These are phyloP conservation scores for Escovopsis sp. DNA, from an alignment of 2,329 filamentous ascomycete species.

Conservation along the genomic window DNA sequence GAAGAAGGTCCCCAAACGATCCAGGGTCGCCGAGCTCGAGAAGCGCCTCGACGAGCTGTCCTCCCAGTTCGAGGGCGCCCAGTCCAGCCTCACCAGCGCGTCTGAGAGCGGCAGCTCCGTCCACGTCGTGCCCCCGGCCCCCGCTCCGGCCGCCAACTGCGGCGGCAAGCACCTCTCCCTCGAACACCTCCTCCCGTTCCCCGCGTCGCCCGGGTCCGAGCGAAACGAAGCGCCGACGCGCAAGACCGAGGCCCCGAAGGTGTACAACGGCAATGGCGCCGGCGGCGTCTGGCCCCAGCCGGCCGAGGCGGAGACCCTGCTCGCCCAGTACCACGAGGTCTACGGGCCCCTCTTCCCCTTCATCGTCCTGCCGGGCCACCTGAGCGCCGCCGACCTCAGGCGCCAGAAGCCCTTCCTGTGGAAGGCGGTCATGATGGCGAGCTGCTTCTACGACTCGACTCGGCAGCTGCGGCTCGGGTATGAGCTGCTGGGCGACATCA, in stretches of 20 bases:
- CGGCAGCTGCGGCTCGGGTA: constrained; percentile 30
- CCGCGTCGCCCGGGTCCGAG: constrained; percentile 10
- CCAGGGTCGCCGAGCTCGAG: constrained; percentile 35
- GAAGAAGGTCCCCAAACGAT: constrained; percentile 32
- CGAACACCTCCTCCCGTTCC: constrained; percentile 22
- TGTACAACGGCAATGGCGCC: constrained; percentile 11
- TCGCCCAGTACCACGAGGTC: constrained; percentile 21
- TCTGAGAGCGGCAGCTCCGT: constrained; percentile 2
- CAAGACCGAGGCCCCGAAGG: constrained; percentile 9
- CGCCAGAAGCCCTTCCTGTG: constrained; percentile 29
- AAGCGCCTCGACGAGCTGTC: constrained; percentile 34
- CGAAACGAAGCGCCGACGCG: constrained; percentile 9
- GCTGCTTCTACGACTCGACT: constrained; percentile 26
- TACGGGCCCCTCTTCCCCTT: constrained; percentile 29
- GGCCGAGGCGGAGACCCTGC: constrained; percentile 24
- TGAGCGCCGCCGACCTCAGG: constrained; percentile 23
- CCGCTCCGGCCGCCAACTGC: not conserved
- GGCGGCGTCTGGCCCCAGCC: constrained; percentile 24
- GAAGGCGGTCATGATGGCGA: constrained; percentile 34
- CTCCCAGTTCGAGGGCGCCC: constrained; percentile 24
- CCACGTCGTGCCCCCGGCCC: constrained; percentile 4
- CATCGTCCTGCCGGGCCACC: constrained; percentile 23
- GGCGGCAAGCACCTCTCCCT: constrained; percentile 12
- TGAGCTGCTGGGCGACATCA: constrained; percentile 29
- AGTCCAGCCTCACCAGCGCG: not conserved